Evolutionary conservation across 352 stramenopile genomes (phyloP), one percentile per base, ranked within the genome.

Genomic region (Globisporangium cederbergense): DNA sequence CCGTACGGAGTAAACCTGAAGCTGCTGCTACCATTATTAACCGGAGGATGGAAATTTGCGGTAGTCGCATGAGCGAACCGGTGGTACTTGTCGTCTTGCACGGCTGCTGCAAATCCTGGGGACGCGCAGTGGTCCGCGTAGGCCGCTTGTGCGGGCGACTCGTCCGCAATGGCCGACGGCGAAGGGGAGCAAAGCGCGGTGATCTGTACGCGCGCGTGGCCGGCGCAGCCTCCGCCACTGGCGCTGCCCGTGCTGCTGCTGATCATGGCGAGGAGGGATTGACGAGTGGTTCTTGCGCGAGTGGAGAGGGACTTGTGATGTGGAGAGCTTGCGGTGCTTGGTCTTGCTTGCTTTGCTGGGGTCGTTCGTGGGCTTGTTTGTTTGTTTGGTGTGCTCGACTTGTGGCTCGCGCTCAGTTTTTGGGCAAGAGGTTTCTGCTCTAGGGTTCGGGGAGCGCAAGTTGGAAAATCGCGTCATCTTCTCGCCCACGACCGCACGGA

Each of bases 141-240:
- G 42, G n/a, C 25, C 11, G 34, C 7, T 11, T 67, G 59, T 32
- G 4, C 1, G 9, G 32, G 18, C 22, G 25, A 20, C n/a, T 32
- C 36, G 47, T 60, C 63, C 14, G 55, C 49, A n/a, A 9, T 3
- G 2, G 22, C 22, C 16, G 32, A 36, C 3, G 56, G 49, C 10
- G 46, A 25, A 36, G 25, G 36, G 36, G 36, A 42, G 36, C 63
- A 68, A 30, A 68, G 53, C 55, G 63, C 56, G 18, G 13, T 49
- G 63, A 68, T 68, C 28, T 64, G 63, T 56, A 68, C 34, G 28
- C 62, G 62, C 45, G 56, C 49, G 34, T 64, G 45, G 45, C 53
- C 22, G 40, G 22, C 32, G 22, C 6, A 30, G 25, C 32, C 28
- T 8, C n/a, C 18, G 25, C 8, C 14, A 18, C 25, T 55, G 25